Percentiles rank a stretch among this genome's conserved stretches.
Evolutionary conservation across 140 eudicot genomes (phyloP).

Genomic region (Erigeron philadelphicus): DNA sequence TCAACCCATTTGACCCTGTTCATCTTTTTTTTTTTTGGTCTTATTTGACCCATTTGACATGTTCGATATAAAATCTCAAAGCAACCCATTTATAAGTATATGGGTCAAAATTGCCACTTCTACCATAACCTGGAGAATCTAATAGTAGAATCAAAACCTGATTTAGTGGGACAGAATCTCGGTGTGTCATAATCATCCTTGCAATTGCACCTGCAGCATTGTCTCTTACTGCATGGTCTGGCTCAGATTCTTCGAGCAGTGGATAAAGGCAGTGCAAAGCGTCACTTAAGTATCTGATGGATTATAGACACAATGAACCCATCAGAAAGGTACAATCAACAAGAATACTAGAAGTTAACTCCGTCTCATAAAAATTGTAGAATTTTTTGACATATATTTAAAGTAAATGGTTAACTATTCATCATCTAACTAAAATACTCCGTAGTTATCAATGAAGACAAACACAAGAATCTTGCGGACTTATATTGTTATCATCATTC

Average conservation of each 20-base stretch:
- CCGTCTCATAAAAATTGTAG: not conserved
- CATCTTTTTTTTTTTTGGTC: not conserved
- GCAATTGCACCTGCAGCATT: constrained; percentile 99
- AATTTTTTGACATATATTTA: not conserved
- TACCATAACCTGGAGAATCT: not conserved
- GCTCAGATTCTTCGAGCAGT: constrained; percentile 82
- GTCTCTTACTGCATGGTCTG: constrained; percentile 75
- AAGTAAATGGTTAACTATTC: not conserved
- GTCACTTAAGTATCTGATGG: constrained; percentile 62
- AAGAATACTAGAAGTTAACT: not conserved
- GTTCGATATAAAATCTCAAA: not conserved
- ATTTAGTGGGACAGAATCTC: constrained; percentile 60
- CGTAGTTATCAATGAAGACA: not conserved
- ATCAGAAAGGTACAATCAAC: constrained; percentile 5
- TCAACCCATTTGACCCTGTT: not conserved
- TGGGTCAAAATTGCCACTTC: not conserved
- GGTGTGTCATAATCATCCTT: constrained; percentile 79
- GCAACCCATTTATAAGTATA: not conserved
- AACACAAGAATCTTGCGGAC: too few species aligned
- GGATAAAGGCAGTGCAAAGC: constrained; percentile 63
- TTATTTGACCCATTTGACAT: not conserved
- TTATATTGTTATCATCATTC: too few species aligned
- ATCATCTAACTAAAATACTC: not conserved
- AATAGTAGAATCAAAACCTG: constrained; percentile 42
- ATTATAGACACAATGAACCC: constrained; percentile 17